A percentile compares a stretch with the other conserved stretches of the same genome.
Evolutionary conservation across 805 yeast genomes (phyloP).

Genomic region (Lipomyces anomalus): DNA sequence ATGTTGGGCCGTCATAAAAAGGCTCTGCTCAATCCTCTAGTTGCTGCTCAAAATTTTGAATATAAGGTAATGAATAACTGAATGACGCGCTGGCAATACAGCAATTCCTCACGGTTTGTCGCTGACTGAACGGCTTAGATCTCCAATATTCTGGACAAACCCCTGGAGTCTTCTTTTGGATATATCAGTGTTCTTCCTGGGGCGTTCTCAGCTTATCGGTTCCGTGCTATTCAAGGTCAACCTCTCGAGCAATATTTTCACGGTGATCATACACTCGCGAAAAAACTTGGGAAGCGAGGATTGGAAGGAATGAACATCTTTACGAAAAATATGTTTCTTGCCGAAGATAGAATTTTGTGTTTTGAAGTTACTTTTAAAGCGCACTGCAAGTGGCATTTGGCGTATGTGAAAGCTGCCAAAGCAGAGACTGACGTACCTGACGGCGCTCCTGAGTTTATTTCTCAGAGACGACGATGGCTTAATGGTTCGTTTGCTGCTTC

Average conservation of each 20-base stretch:
- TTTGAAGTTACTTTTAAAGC: conserved; percentile 57
- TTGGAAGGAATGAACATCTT: conserved; percentile 58
- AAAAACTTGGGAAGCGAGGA: conserved; percentile 45
- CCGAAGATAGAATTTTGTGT: conserved; percentile 64
- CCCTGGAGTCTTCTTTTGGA: conserved; percentile 59
- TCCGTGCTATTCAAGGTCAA: conserved; percentile 54
- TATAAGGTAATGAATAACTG: too few species aligned
- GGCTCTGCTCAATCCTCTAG: conserved; percentile 52
- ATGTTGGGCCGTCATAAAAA: conserved; percentile 45
- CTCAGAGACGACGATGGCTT: conserved; percentile 64
- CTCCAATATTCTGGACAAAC: conserved; percentile 62
- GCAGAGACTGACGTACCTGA: conserved; percentile 70
- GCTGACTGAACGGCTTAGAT: conserved; percentile 34
- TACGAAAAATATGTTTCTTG: conserved; percentile 63
- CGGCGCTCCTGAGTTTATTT: conserved; percentile 53
- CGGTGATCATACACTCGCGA: conserved; percentile 52
- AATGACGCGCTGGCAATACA: too few species aligned
- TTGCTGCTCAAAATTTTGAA: conserved; percentile 62
- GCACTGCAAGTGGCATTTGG: conserved; percentile 53
- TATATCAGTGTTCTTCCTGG: conserved; percentile 63
- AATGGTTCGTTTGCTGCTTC: conserved; percentile 68
- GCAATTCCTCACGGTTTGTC: too few species aligned
- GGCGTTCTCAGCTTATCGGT: conserved; percentile 62
- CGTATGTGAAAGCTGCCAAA: conserved; percentile 56
- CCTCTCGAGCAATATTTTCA: conserved; percentile 63